Base-by-base conservation (phyloP, 495 filamentous ascomycete species). In the Oidiodendron maius region DNA sequence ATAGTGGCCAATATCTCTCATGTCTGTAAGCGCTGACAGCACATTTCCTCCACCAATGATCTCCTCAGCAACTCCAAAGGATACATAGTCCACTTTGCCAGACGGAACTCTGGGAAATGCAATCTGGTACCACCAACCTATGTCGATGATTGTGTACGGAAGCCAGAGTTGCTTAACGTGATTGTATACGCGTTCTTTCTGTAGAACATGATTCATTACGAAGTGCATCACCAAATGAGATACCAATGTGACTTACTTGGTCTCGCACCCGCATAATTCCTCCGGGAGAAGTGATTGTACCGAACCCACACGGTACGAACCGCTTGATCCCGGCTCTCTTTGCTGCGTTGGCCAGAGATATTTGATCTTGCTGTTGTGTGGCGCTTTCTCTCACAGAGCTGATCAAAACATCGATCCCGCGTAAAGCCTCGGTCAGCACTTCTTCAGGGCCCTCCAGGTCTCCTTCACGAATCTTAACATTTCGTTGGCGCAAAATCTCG, bases 101-200 rank as follows among this genome's bases (percentile, higher is more conserved):
- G 74, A 78, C n/a, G 70, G 64, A 13, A 83, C 57, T 18, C 61
- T 56, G 4, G 71, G 75, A 46, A 74, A 71, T 4, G 69, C 61
- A 40, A 80, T 58, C 56, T 78, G 73, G 60, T 75, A 75, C 79
- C 78, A 83, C 67, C 68, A 80, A 40, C 79, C 79, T 36, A 80
- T 68, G 53, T 82, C 78, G 51, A 82, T 71, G 57, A 81, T 71
- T 20, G 78, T 82, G 63, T 78, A 82, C 16, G 77, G 76, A 18
- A 82, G 62, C 44, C 60, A 55, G 16, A 76, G 56, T 51, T 70
- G 64, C 59, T 71, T 73, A 56, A 81, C 71, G 48, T 74, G 68
- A 48, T 76, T 72, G 61, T 75, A 72, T 17, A 81, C 70, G n/a
- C 64, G 66, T 47, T 79, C 72, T 69, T 82, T 81, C 71, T 76